phyloP scores from a whole-genome alignment of 768 basidiomycete species.

The Leccinum rimulosum region DNA sequence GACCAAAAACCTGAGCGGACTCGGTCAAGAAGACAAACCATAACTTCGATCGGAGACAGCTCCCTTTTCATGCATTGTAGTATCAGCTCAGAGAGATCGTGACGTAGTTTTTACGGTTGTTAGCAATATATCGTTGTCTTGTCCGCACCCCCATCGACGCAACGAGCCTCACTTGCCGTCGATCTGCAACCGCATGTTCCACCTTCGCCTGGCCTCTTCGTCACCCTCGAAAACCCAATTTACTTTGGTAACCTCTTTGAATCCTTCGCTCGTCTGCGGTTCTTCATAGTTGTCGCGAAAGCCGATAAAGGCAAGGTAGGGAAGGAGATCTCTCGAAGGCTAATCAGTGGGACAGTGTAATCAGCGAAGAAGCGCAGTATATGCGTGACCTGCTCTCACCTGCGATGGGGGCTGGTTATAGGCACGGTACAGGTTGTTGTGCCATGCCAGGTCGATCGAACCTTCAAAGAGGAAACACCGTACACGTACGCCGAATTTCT shows the following conservation, averaged over 20 bases:
- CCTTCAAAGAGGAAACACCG: slow-evolving; percentile 78
- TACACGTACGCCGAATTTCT: slow-evolving; percentile 47
- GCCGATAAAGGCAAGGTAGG: slow-evolving; percentile 55
- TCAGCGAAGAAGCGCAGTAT: neutral
- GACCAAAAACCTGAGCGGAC: slow-evolving; percentile 39
- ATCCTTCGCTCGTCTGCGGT: slow-evolving; percentile 68
- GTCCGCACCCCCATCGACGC: neutral
- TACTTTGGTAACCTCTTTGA: slow-evolving; percentile 69
- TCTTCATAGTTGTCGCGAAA: slow-evolving; percentile 65
- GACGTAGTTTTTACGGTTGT: neutral
- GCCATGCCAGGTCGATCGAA: slow-evolving; percentile 81
- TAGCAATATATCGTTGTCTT: slow-evolving; percentile 7
- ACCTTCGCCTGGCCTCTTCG: slow-evolving; percentile 64
- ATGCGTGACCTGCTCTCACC: slow-evolving; percentile 3
- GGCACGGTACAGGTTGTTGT: slow-evolving; percentile 90
- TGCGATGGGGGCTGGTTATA: slow-evolving; percentile 51
- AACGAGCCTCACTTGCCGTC: slow-evolving; percentile 54
- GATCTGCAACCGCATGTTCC: slow-evolving; percentile 87
- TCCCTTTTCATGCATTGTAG: neutral
- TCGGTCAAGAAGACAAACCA: slow-evolving; percentile 32
- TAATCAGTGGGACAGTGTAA: slow-evolving; percentile 20
- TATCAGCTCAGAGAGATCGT: neutral
- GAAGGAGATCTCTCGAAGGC: slow-evolving; percentile 52
- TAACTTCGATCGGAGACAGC: slow-evolving; percentile 6
- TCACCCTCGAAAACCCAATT: slow-evolving; percentile 80